These are phyloP conservation scores for Apophysomyces variabilis DNA, from an alignment of 371 early-diverging fungal species.

Conservation along the genomic window DNA sequence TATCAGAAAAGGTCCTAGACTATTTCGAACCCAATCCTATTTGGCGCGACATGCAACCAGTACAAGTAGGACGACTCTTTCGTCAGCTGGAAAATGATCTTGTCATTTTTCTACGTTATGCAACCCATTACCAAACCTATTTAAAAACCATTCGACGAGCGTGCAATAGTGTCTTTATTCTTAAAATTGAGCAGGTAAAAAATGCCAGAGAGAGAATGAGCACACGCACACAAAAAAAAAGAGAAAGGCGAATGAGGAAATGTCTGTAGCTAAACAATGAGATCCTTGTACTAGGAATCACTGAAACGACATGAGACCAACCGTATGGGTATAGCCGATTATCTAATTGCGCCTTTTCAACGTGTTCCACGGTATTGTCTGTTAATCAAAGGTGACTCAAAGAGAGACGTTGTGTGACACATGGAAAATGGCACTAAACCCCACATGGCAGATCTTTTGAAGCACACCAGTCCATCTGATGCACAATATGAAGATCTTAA, in stretches of 20 bases:
- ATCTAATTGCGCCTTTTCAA: constrained; percentile 23
- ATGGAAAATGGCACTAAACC: constrained; percentile 1
- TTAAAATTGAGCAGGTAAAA: constrained; percentile 19
- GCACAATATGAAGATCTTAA: constrained; percentile 28
- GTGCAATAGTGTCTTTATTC: constrained; percentile 11
- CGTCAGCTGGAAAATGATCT: constrained; percentile 10
- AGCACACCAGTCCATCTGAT: constrained; percentile 30
- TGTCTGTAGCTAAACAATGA: too few relatives aligned
- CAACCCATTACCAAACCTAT: constrained; percentile 11
- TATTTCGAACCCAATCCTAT: constrained; percentile 23
- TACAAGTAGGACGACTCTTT: constrained; percentile 27
- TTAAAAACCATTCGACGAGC: constrained; percentile 14
- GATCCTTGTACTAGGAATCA: constrained; percentile 5
- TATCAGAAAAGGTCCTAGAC: constrained; percentile 36
- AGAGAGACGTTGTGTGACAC: neutral
- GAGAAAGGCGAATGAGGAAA: neutral
- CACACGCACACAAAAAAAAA: neutral
- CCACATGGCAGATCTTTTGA: constrained; percentile 22
- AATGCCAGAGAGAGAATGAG: neutral
- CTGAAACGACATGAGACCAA: constrained; percentile 17
- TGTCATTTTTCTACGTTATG: constrained; percentile 14
- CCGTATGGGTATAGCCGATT: constrained; percentile 24
- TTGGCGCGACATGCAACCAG: constrained; percentile 20
- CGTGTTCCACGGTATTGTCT: constrained; percentile 24
- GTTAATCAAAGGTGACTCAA: constrained; percentile 17